These are phyloP conservation scores for Irpex rosettiformis DNA, from an alignment of 1,284 basidiomycete species.

Conservation along the genomic window DNA sequence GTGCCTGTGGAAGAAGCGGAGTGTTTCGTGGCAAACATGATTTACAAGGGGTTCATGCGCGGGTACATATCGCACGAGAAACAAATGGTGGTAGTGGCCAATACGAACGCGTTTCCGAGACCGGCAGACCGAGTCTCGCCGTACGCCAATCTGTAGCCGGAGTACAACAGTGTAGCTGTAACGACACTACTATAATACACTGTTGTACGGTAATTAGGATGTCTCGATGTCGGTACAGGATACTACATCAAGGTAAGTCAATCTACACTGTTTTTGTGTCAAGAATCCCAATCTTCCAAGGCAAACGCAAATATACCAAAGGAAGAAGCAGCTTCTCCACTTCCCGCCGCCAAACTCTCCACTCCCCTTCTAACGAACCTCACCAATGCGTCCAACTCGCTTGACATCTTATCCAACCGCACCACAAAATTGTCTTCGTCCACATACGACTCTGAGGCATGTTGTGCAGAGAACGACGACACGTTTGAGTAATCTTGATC, in stretches of 20 bases:
- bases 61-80: constrained; percentile 97
- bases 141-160: constrained; percentile 36
- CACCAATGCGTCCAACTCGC: constrained; percentile 68
- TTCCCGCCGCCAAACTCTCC: constrained; percentile 56
- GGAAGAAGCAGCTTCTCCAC: constrained; percentile 50
- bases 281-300: constrained; percentile 75
- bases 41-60: constrained; percentile 88
- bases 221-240: too few relatives aligned
- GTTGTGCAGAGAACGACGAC: constrained; percentile 33
- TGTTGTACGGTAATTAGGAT: too few relatives aligned
- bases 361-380: constrained; percentile 63
- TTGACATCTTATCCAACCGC: constrained; percentile 58
- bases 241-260: too few relatives aligned
- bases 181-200: too few relatives aligned
- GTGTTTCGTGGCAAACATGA: constrained; percentile 92
- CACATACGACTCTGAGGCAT: constrained; percentile 28
- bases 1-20: constrained; percentile 80
- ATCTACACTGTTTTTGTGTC: background rate
- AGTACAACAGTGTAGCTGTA: background rate
- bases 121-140: constrained; percentile 57
- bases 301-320: constrained; percentile 76
- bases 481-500: constrained; percentile 45
- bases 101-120: constrained; percentile 79
- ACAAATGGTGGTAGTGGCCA: constrained; percentile 87
- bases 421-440: constrained; percentile 44